phyloP scores from a whole-genome alignment of 352 stramenopile genomes.

The Phytopythium ostracodes region DNA sequence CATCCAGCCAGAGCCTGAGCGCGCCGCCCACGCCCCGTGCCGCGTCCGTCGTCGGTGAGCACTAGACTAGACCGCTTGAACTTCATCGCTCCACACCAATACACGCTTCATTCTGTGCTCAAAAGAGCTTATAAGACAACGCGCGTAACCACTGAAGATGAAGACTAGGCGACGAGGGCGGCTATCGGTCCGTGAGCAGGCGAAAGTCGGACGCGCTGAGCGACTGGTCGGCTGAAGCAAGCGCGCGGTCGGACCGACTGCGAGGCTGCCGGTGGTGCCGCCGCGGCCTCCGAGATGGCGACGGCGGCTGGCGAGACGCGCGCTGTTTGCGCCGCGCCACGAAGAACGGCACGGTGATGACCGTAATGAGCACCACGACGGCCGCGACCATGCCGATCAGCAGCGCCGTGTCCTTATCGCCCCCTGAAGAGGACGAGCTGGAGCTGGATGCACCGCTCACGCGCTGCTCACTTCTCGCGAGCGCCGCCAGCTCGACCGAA shows the following conservation, averaged over 20 bases:
- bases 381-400: slow-evolving; percentile 13
- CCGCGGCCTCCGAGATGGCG: background rate
- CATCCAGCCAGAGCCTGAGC: background rate
- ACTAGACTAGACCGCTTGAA: no score
- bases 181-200: slow-evolving; percentile 5
- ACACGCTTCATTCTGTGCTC: background rate
- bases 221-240: no score
- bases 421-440: slow-evolving; percentile 10
- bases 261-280: background rate
- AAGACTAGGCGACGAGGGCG: background rate
- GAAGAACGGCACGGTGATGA: slow-evolving; percentile 3
- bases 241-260: background rate
- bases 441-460: background rate
- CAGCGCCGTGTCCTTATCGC: background rate
- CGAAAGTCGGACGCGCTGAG: background rate
- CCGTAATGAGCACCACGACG: slow-evolving; percentile 14
- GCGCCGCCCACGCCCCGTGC: background rate
- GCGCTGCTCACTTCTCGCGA: background rate
- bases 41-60: no score
- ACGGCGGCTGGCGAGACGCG: background rate
- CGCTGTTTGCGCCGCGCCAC: slow-evolving; percentile 3
- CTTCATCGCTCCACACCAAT: no score
- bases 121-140: slow-evolving; percentile 5
- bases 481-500: slow-evolving; percentile 5
- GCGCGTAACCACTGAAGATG: no score